Conservation (phyloP, 768 basidiomycete species). For the Boletus barrowsii region DNA sequence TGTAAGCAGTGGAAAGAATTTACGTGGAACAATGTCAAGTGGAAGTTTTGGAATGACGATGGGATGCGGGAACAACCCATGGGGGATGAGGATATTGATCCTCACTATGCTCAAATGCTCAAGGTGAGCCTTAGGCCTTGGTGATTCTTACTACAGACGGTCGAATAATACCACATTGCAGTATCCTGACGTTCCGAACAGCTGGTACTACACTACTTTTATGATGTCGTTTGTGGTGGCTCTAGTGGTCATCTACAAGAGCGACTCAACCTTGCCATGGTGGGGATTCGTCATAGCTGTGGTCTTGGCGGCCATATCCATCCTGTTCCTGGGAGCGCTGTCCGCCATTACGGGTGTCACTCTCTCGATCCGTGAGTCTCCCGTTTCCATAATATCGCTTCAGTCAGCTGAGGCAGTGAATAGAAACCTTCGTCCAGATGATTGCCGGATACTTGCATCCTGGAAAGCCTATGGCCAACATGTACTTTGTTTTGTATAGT, state of each 20-base stretch:
- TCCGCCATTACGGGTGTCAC: slow-evolving; percentile 46
- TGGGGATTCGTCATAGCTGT: slow-evolving; percentile 54
- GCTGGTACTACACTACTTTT: slow-evolving; percentile 31
- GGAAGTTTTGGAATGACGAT: not conserved
- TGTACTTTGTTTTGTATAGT: slow-evolving; percentile 28
- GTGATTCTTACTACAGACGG: not conserved
- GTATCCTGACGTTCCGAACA: slow-evolving; percentile 16
- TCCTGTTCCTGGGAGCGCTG: slow-evolving; percentile 53
- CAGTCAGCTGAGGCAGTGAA: not conserved
- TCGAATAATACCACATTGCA: not conserved
- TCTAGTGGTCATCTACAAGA: slow-evolving; percentile 52
- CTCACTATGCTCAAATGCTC: not conserved
- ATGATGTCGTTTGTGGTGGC: slow-evolving; percentile 43
- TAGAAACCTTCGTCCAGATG: slow-evolving; percentile 33
- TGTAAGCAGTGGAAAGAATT: not conserved
- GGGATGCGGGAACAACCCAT: not conserved
- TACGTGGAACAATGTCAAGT: not conserved
- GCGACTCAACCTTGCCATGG: slow-evolving; percentile 55
- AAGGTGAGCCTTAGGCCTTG: not conserved
- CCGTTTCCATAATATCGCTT: not conserved
- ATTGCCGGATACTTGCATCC: slow-evolving; percentile 35
- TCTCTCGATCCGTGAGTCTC: slow-evolving; percentile 16
- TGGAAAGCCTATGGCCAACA: slow-evolving; percentile 38
- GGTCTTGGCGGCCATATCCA: slow-evolving; percentile 45
- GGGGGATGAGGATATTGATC: not conserved